Percentiles rank a stretch among this genome's conserved stretches.
Evolutionary conservation across 179 eudicot species (phyloP).

Genomic region (Silene noctiflora): DNA sequence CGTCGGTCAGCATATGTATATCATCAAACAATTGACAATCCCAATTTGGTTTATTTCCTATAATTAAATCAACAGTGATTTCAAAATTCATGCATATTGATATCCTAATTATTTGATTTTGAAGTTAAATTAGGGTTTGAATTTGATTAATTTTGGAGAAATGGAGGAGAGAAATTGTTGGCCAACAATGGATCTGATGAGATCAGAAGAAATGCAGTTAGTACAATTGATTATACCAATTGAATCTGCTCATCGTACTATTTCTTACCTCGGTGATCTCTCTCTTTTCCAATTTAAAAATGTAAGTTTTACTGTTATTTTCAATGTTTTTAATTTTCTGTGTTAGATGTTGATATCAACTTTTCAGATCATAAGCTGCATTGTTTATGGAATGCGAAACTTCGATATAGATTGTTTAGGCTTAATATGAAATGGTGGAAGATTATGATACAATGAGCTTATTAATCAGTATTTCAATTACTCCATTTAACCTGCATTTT

Average conservation of each 20-base stretch:
- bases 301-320: conserved; percentile 34
- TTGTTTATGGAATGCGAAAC: conserved; percentile 6
- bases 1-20: background rate
- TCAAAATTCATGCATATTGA: background rate
- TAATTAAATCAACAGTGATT: background rate
- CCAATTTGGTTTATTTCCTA: background rate
- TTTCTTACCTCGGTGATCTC: conserved; percentile 75
- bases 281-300: conserved; percentile 75
- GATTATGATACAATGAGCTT: background rate
- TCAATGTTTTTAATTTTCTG: background rate
- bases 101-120: background rate
- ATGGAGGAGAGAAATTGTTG: conserved; percentile 29
- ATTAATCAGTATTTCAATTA: background rate
- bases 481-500: conserved; percentile 5
- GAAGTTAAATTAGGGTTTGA: conserved; percentile 22
- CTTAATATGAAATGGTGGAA: conserved; percentile 5
- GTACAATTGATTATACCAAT: conserved; percentile 62
- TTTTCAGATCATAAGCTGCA: conserved; percentile 9
- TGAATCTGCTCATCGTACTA: conserved; percentile 67
- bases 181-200: conserved; percentile 67
- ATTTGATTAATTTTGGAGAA: conserved; percentile 1
- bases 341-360: background rate
- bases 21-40: background rate
- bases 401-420: background rate
- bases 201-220: conserved; percentile 80